Base-by-base conservation (phyloP, 805 yeast genomes). In the Yamadazyma takamatsuzukensis region DNA sequence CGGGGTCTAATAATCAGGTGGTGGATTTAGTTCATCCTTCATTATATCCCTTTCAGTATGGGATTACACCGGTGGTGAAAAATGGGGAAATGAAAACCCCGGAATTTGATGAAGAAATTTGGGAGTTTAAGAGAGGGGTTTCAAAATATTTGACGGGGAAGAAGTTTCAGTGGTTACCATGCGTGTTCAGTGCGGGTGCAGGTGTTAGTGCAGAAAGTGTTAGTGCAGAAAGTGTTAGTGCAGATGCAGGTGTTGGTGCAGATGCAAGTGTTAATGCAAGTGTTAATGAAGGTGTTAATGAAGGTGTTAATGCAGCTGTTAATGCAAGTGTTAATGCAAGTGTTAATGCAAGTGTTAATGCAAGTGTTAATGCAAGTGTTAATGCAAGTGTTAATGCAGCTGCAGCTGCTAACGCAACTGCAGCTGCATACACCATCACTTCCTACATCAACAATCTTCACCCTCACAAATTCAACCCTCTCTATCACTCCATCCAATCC, bases 371-470 rank as follows among this genome's bases (percentile, higher is more conserved):
- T n/a, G n/a, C n/a, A n/a, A n/a, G n/a, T n/a, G n/a, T n/a, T n/a
- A n/a, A n/a, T n/a, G n/a, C n/a, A n/a, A n/a, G n/a, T n/a, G n/a
- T n/a, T n/a, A n/a, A n/a, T n/a, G n/a, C n/a, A n/a, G n/a, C n/a
- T n/a, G n/a, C n/a, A n/a, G n/a, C n/a, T n/a, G n/a, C n/a, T n/a
- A 11, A 8, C 21, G 11, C 7, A 19, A 7, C 7, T 19, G 21
- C 7, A 8, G 21, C 21, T 10, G 11, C 7, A 8, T 19, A 8
- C 21, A 19, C 7, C 7, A 42, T 60, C 28, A 27, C 25, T 4
- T 61, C 70, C 3, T 65, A 63, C 38, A 65, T 65, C 35, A 65
- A 65, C 41, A 65, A 64, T 36, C 45, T 65, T 29, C 61, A 65
- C 27, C 69, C 70, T 12, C 26, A 35, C 1, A 37, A 43, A 25